Percentiles rank a stretch among this genome's conserved stretches.
Evolutionary conservation across 148 eudicot species (phyloP).

Genomic region (Rhododendron molle): DNA sequence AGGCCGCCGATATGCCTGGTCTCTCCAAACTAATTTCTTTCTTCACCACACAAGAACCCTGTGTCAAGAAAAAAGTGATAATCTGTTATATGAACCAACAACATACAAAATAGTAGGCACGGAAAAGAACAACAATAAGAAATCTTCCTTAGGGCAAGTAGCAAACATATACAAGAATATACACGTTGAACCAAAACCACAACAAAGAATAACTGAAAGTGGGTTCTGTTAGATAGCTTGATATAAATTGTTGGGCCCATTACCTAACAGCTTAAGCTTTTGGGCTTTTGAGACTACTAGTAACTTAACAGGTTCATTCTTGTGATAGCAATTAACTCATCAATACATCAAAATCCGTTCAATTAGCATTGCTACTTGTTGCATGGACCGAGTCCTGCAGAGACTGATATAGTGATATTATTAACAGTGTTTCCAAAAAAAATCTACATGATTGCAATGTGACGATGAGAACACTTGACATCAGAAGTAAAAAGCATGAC

Average conservation of each 20-base stretch:
- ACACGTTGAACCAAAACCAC: background rate
- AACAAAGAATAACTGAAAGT: background rate
- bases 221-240: background rate
- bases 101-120: background rate
- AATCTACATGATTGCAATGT: background rate
- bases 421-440: background rate
- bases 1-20: slow-evolving; percentile 69
- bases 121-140: background rate
- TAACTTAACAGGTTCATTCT: background rate
- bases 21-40: slow-evolving; percentile 86
- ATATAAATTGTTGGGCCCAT: background rate
- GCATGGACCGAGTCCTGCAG: slow-evolving; percentile 1
- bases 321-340: background rate
- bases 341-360: background rate
- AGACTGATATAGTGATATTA: background rate
- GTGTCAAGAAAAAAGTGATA: slow-evolving; percentile 6
- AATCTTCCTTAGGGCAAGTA: background rate
- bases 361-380: background rate
- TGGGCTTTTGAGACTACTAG: too few species aligned
- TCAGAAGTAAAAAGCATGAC: background rate
- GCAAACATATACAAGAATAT: background rate
- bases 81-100: background rate
- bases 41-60: slow-evolving; percentile 66
- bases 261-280: too few species aligned
- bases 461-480: background rate